These are phyloP conservation scores for Botryobasidium botryosum DNA, from an alignment of 768 basidiomycete species.

Conservation along the genomic window DNA sequence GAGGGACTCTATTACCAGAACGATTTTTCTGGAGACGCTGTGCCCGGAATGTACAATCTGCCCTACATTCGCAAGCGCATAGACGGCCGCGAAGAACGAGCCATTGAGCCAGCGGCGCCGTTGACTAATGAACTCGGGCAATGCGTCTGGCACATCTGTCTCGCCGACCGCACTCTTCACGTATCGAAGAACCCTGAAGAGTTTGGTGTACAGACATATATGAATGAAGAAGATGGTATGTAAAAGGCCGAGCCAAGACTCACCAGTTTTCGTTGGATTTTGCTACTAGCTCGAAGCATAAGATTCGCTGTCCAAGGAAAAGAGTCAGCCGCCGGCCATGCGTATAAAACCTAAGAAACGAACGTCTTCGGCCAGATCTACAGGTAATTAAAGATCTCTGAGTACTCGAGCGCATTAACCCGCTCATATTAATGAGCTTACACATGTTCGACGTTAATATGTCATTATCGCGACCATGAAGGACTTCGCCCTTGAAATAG, in stretches of 20 bases:
- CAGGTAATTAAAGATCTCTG: not conserved
- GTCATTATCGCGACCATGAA: slow-evolving; percentile 15
- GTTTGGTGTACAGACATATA: slow-evolving; percentile 17
- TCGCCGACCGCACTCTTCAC: slow-evolving; percentile 27
- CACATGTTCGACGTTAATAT: slow-evolving; percentile 23
- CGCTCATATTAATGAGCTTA: not conserved
- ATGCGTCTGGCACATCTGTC: slow-evolving; percentile 32
- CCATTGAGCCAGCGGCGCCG: slow-evolving; percentile 82
- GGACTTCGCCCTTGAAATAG: slow-evolving; percentile 29
- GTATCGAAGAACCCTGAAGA: slow-evolving; percentile 17
- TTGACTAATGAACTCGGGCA: slow-evolving; percentile 88
- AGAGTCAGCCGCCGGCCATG: not conserved
- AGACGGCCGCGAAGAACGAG: slow-evolving; percentile 88
- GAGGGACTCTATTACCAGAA: slow-evolving; percentile 61
- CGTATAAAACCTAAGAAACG: slow-evolving; percentile 14
- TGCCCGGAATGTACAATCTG: slow-evolving; percentile 68
- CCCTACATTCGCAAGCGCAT: slow-evolving; percentile 75
- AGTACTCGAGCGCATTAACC: too few species aligned
- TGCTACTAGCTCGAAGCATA: slow-evolving; percentile 23
- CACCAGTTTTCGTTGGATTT: slow-evolving; percentile 16
- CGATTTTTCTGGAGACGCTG: slow-evolving; percentile 50
- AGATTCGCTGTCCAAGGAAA: slow-evolving; percentile 14
- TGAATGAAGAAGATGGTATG: slow-evolving; percentile 22
- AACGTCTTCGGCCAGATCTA: slow-evolving; percentile 83
- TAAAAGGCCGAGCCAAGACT: not conserved